Evolutionary conservation across 257 asterid species (phyloP).

Genomic region (Solanum megistacrolobum): DNA sequence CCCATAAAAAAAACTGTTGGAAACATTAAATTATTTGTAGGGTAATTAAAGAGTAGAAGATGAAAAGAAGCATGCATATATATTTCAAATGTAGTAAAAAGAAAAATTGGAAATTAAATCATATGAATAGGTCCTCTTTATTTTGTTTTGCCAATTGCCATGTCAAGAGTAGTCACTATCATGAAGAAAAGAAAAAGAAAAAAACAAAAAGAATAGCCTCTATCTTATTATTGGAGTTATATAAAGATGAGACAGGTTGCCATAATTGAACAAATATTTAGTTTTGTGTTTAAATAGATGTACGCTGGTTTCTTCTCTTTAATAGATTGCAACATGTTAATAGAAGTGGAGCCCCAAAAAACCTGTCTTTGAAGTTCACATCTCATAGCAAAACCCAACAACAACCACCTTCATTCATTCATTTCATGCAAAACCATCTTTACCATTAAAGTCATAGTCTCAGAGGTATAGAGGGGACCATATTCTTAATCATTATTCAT

Average conservation of each 20-base stretch:
- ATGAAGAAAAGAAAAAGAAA: not conserved
- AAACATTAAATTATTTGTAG: not conserved
- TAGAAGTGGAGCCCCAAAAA: slow-evolving; percentile 8
- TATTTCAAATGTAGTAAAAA: not conserved
- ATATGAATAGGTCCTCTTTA: slow-evolving; percentile 20
- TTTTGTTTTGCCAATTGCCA: slow-evolving; percentile 25
- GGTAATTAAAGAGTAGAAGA: not conserved
- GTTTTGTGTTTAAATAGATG: slow-evolving; percentile 11
- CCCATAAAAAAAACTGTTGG: not conserved
- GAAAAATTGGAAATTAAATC: not conserved
- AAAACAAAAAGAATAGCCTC: not conserved
- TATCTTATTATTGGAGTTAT: not conserved
- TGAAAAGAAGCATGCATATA: not conserved
- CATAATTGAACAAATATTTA: not conserved
- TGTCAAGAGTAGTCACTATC: slow-evolving; percentile 35
- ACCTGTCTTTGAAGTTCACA: slow-evolving; percentile 12
- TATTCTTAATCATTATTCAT: not conserved
- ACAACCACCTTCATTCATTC: slow-evolving; percentile 25
- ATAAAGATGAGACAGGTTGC: not conserved
- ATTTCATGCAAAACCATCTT: slow-evolving; percentile 17
- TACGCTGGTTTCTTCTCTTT: slow-evolving; percentile 1
- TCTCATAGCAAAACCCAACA: slow-evolving; percentile 7
- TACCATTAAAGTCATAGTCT: slow-evolving; percentile 28
- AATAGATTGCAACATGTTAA: slow-evolving; percentile 17
- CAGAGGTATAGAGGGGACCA: slow-evolving; percentile 36